Base-by-base conservation (phyloP, 371 early-diverging fungal species). In the Furculomyces boomerangus region DNA sequence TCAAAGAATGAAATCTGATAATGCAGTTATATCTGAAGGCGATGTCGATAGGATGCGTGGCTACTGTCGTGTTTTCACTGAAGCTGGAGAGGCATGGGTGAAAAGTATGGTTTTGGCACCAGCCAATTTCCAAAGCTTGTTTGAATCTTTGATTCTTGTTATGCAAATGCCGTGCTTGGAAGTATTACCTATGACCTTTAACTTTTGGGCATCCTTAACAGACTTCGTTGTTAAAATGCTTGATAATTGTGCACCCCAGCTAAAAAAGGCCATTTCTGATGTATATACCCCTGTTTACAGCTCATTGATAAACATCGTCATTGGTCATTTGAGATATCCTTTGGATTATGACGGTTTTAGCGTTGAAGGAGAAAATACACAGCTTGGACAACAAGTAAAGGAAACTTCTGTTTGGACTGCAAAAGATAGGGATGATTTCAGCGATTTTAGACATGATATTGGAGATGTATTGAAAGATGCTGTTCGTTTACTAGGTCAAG, bases 391-490 rank as follows among this genome's bases (percentile, higher is more conserved):
- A n/a, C 29, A 57, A 29, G 40, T 16, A 57, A 70, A 71, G 14
- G 84, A 85, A 54, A 51, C 71, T n/a, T 62, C 62, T 13, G 65
- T 62, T 0, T 81, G 79, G 86, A 80, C 88, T 2, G 84, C 88
- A 1, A 74, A 84, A 61, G 87, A 91, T 54, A 74, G 86, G 3
- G 98, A 97, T 53, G 88, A 91, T 24, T 97, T 97, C 61, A 71
- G 89, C 32, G 90, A 91, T 31, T 93, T 94, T 60, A 74, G 98
- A 32, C 93, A 97, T 64, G 76, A 77, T 39, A 90, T 94, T 76
- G 98, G 94, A 27, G 93, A 94, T 57, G 88, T 92, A n/a, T 73
- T 97, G 45, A 97, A 97, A 71, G 90, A 88, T 60, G 91, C 93
- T 58, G 88, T 89, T 29, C 62, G 74, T 3, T 77, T 95, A 1